phyloP scores from a whole-genome alignment of 1,284 basidiomycete genomes.

The Apiotrichum gracile region DNA sequence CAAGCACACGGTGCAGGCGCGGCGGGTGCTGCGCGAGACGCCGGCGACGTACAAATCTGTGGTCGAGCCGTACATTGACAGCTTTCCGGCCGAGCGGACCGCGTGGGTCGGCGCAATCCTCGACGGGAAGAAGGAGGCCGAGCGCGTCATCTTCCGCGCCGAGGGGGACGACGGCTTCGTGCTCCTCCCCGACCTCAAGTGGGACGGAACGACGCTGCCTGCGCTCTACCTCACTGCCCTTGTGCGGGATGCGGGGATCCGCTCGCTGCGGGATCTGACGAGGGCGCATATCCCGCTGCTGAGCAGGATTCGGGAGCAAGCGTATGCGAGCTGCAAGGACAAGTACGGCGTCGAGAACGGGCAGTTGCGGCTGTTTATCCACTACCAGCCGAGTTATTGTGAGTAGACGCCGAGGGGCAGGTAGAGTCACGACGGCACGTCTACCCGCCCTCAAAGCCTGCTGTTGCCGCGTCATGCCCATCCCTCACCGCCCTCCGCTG shows the following conservation, averaged over 20 bases:
- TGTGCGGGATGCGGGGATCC: slow-evolving; percentile 55
- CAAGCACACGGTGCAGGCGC: slow-evolving; percentile 77
- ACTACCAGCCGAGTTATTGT: slow-evolving; percentile 98
- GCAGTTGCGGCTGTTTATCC: slow-evolving; percentile 73
- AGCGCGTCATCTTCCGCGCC: slow-evolving; percentile 66
- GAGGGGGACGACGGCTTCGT: slow-evolving; percentile 61
- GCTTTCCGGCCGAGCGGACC: slow-evolving; percentile 66
- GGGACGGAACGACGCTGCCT: slow-evolving; percentile 68
- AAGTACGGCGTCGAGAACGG: slow-evolving; percentile 64
- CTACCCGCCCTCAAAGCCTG: no score
- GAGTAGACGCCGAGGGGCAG: no score
- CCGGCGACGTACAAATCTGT: slow-evolving; percentile 63
- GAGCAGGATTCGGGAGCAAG: slow-evolving; percentile 55
- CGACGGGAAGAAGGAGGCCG: slow-evolving; percentile 68
- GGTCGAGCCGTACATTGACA: slow-evolving; percentile 70
- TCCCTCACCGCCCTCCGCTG: no score
- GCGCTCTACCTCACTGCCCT: slow-evolving; percentile 68
- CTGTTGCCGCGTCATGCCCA: no score
- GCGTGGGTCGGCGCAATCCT: slow-evolving; percentile 90
- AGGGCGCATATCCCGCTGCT: slow-evolving; percentile 64
- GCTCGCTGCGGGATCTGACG: slow-evolving; percentile 65
- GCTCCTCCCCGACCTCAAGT: slow-evolving; percentile 86
- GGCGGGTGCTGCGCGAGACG: slow-evolving; percentile 71
- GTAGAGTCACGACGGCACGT: no score
- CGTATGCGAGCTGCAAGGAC: slow-evolving; percentile 62